Evolutionary conservation across 2,329 filamentous ascomycete genomes (phyloP), one percentile per base, ranked within the genome.

Genomic region (Erysiphe pulchra): DNA sequence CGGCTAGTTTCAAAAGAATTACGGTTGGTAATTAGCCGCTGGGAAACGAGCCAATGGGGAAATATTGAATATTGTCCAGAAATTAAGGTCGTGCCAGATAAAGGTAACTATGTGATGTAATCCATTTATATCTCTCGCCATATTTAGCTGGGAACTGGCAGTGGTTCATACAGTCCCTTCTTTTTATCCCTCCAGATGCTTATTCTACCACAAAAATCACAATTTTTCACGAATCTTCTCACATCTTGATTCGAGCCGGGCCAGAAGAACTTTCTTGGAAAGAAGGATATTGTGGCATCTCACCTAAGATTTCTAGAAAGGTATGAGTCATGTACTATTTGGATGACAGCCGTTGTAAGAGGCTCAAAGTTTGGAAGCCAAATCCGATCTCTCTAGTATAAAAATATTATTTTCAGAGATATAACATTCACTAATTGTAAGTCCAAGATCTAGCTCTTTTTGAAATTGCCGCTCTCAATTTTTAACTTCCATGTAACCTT

Each of bases 111-210:
- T n/a, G 39, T 28, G 2, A 42, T 45, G 20, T 34, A 46, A 18
- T 48, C 47, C 43, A 47, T 47, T 20, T 42, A 41, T 16, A 47
- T 44, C 14, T 47, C 34, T 42, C 32, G 7, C 37, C 38, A 47
- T 9, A 44, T 44, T 14, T 39, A 14, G 7, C 20, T 30, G 11
- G 38, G 46, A 2, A 47, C 28, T 32, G 42, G 36, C 14, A 47
- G 36, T 13, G 46, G 46, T 14, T 47, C 20, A 13, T 45, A 34
- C 2, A 47, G 30, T 30, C 46, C 46, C 17, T 44, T 44, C 12
- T 44, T 47, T 9, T 42, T 45, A 32, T 47, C 46, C 10, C 32
- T 32, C 42, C 30, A 36, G 17, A 33, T 44, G 2, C 11, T 32
- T 17, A 4, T 36, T 18, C 42, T 32, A 9, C 42, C 30, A 11